phyloP scores from a whole-genome alignment of 257 asterid genomes.

The Solanum lycopersicoides region DNA sequence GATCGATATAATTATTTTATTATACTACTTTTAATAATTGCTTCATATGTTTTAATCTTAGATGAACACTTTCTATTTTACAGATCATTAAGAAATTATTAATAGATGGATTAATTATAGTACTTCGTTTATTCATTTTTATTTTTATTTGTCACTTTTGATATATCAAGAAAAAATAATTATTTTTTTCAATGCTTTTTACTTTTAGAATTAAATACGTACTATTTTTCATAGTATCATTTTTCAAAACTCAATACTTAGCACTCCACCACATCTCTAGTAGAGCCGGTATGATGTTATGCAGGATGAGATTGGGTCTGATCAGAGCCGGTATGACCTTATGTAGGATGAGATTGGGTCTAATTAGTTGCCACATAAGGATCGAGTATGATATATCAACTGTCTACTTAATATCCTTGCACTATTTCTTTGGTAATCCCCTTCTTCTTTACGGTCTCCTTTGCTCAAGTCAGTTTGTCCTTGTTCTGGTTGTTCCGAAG shows the following conservation, averaged over 20 bases:
- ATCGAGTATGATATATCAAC: background rate
- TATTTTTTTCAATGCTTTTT: too few species aligned
- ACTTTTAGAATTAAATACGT: background rate
- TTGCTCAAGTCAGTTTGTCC: background rate
- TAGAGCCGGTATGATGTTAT: too few species aligned
- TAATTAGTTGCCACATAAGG: background rate
- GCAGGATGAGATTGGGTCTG: too few species aligned
- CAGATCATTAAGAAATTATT: too few species aligned
- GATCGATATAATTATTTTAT: too few species aligned
- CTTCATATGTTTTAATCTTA: too few species aligned
- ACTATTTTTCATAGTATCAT: background rate
- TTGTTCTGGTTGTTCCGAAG: background rate
- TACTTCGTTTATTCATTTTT: too few species aligned
- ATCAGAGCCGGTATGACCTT: background rate
- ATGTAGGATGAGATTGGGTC: background rate
- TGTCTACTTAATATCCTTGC: background rate
- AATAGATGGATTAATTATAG: background rate
- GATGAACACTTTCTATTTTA: background rate
- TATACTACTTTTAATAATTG: too few species aligned
- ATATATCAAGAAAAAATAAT: too few species aligned
- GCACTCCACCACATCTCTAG: background rate
- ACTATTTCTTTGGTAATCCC: background rate
- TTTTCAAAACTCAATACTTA: background rate
- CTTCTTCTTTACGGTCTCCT: background rate
- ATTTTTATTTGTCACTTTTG: too few species aligned